Percentiles rank a stretch among this genome's conserved stretches.
Conservation (phyloP, 805 yeast genomes). For the Yamadazyma nakazawae region DNA sequence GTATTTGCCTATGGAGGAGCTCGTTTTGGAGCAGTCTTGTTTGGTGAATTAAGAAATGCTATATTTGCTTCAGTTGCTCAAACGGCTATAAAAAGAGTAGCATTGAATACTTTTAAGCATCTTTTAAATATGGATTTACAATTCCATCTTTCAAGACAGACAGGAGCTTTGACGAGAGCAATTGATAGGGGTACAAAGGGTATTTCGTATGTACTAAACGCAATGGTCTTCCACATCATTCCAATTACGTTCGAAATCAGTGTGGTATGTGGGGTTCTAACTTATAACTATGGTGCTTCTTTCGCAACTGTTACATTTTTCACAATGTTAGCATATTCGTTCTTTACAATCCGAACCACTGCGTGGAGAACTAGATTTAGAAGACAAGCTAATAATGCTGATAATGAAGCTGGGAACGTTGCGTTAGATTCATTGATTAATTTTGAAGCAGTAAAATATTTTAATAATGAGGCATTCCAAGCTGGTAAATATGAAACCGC, state of each 20-base stretch:
- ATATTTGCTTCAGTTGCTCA: constrained; percentile 95
- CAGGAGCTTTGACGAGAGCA: constrained; percentile 95
- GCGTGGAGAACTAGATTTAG: constrained; percentile 96
- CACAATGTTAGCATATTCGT: constrained; percentile 86
- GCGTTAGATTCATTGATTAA: constrained; percentile 92
- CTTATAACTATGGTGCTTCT: constrained; percentile 84
- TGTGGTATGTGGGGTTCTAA: constrained; percentile 88
- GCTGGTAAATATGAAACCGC: constrained; percentile 77
- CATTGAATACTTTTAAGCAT: constrained; percentile 82
- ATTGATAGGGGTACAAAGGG: constrained; percentile 98
- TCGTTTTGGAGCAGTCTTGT: constrained; percentile 87
- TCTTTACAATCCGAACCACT: constrained; percentile 87
- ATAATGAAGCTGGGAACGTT: constrained; percentile 91
- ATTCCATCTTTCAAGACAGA: constrained; percentile 87
- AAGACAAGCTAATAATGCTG: constrained; percentile 84
- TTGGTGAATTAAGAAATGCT: constrained; percentile 94
- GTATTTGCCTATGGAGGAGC: constrained; percentile 91
- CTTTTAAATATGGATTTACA: constrained; percentile 79
- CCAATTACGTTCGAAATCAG: constrained; percentile 91
- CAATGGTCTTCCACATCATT: constrained; percentile 96
- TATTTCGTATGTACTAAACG: constrained; percentile 85
- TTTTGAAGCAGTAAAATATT: constrained; percentile 91
- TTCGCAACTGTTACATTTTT: constrained; percentile 86
- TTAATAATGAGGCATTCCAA: constrained; percentile 84
- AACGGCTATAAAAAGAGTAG: constrained; percentile 86